Base-by-base conservation (phyloP, 2,329 filamentous ascomycete species). In the Beauveria pseudobassiana region DNA sequence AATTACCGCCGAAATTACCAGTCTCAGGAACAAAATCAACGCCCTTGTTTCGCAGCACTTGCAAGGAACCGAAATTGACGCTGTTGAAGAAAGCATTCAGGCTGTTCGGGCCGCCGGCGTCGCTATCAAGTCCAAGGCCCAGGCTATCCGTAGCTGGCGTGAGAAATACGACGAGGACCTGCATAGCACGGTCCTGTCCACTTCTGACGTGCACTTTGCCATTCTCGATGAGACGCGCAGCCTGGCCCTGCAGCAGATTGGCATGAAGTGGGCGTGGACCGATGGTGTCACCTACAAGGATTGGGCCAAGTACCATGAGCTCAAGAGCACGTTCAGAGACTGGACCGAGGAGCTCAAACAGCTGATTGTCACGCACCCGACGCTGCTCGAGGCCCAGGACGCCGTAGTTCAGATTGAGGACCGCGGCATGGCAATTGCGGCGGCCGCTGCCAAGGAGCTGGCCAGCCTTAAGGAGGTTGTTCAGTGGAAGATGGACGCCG, bases 251-350 rank as follows among this genome's bases (percentile, higher is more conserved):
- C 91, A 96, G 72, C 91, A 96, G 72, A 91, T 97, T 59, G 93
- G 93, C 62, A 93, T 96, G 86, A 85, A 84, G 70, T 99, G 95
- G 93, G 92, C 93, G 14, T 96, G 91, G 88, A 95, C 92, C 77
- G 92, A 98, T 62, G 91, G 91, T 38, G 85, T 99, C 64, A 96
- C 93, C 1, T 97, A 99, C 80, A 93, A 96, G 73, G 92, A 99
- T 73, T 99, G 95, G 95, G 86, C 88, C 63, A 95, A 93, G 73
- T 99, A 96, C 71, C 92, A 98, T 73, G 86, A 90, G 63, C 80
- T 99, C 62, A 96, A 90, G 77, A 85, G 83, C 59, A 88, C 89
- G 14, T 90, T 97, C 58, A 87, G 88, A 53, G 86, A 91, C 69
- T 97, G 93, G 92, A 88, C 90, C 61, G 81, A 85, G 42, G 90